Conservation (phyloP, 768 basidiomycete species). For the Tulasnella sp. region DNA sequence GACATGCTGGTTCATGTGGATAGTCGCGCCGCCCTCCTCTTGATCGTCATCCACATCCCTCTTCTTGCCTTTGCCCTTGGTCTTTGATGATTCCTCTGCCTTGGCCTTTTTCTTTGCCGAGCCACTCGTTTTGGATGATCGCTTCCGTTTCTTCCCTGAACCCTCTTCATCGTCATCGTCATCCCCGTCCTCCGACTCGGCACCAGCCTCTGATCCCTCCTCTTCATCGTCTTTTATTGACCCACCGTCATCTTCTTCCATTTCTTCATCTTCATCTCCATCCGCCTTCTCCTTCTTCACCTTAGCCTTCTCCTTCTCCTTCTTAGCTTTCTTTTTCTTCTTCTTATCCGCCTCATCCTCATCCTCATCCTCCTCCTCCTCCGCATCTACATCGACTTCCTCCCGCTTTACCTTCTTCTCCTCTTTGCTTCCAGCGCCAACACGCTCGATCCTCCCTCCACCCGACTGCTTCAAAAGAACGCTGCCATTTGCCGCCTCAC, state of each 20-base stretch:
- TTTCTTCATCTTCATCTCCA: conserved; percentile 23
- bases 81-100: conserved; percentile 15
- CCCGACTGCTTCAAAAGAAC: conserved; percentile 64
- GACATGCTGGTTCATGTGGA: conserved; percentile 86
- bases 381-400: conserved; percentile 22
- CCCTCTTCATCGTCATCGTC: conserved; percentile 45
- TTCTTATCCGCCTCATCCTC: conserved; percentile 32
- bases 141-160: conserved; percentile 35
- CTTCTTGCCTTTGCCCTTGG: conserved; percentile 60
- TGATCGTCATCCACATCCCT: conserved; percentile 50
- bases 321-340: conserved; percentile 33
- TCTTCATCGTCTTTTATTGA: conserved; percentile 24
- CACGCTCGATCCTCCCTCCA: conserved; percentile 33
- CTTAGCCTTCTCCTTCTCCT: conserved; percentile 32
- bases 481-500: conserved; percentile 86
- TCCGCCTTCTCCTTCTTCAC: conserved; percentile 26
- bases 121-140: conserved; percentile 9
- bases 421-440: conserved; percentile 32
- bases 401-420: conserved; percentile 32
- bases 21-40: conserved; percentile 46
- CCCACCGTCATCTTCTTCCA: conserved; percentile 34
- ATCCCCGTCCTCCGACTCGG: conserved; percentile 28
- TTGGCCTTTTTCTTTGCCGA: conserved; percentile 16
- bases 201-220: conserved; percentile 5
- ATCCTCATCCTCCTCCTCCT: conserved; percentile 33